Evolutionary conservation across 1,284 basidiomycete species (phyloP).

Genomic region (Fomes fomentarius): DNA sequence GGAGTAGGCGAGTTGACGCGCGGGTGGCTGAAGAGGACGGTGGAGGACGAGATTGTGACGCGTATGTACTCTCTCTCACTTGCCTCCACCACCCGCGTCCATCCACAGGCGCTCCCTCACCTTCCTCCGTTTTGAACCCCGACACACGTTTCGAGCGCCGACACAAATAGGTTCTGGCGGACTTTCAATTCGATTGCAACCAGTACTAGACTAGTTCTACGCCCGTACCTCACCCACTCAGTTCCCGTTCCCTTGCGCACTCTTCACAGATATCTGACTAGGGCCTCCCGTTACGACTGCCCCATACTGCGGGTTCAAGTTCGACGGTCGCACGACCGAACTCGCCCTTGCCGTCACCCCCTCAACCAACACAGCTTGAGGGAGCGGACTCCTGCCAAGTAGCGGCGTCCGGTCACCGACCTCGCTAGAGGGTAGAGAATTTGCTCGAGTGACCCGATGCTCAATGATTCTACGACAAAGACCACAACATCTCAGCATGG

Average conservation of each 20-base stretch:
- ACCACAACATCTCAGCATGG: neutral
- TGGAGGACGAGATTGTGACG: too few species aligned
- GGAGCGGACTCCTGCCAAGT: constrained; percentile 16
- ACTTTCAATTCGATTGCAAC: too few species aligned
- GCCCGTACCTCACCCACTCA: too few species aligned
- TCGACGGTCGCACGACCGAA: constrained; percentile 2
- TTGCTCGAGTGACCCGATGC: constrained; percentile 26
- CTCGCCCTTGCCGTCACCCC: neutral
- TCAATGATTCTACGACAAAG: constrained; percentile 30
- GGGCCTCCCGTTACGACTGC: constrained; percentile 19
- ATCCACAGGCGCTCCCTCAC: constrained; percentile 12
- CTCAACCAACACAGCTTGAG: constrained; percentile 7
- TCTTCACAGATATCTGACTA: neutral
- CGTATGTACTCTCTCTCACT: neutral
- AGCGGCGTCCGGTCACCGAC: constrained; percentile 28
- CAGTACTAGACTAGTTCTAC: too few species aligned
- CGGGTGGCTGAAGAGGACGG: constrained; percentile 32
- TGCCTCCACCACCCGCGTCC: constrained; percentile 30
- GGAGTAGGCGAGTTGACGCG: constrained; percentile 34
- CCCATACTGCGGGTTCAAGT: constrained; percentile 19
- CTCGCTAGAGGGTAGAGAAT: constrained; percentile 16
- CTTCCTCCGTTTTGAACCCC: too few species aligned
- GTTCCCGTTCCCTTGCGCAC: neutral
- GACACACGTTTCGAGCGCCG: too few species aligned
- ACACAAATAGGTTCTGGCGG: too few species aligned